These are phyloP conservation scores for Letharia columbiana DNA, from an alignment of 495 filamentous ascomycete species.

Conservation along the genomic window DNA sequence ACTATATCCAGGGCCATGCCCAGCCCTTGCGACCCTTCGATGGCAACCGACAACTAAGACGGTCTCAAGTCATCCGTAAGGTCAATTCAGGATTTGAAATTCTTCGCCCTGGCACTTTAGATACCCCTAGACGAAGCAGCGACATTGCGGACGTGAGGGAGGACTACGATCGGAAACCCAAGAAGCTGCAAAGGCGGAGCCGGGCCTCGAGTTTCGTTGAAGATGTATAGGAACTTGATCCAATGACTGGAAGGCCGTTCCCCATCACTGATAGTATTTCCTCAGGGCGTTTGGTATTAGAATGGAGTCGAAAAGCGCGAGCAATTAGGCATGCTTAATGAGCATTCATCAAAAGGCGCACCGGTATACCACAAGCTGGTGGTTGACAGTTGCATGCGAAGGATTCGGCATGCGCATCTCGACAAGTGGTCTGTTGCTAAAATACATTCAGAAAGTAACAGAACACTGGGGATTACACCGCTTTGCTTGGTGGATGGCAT, in stretches of 20 bases:
- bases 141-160: constrained; percentile 13
- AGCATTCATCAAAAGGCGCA: background rate
- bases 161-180: constrained; percentile 31
- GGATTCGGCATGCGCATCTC: background rate
- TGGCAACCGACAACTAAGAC: constrained; percentile 7
- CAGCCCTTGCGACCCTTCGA: constrained; percentile 13
- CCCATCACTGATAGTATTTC: background rate
- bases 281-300: background rate
- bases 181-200: constrained; percentile 29
- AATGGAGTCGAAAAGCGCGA: background rate
- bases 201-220: background rate
- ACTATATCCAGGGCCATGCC: constrained; percentile 8
- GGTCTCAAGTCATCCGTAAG: constrained; percentile 34
- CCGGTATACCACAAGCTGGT: background rate
- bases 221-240: background rate
- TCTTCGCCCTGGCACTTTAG: constrained; percentile 45
- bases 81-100: constrained; percentile 57
- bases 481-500: background rate
- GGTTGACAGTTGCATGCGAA: background rate
- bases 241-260: background rate
- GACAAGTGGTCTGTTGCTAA: background rate
- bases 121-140: constrained; percentile 6
- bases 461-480: background rate
- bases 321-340: background rate
- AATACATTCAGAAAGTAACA: background rate